Percentiles rank a stretch among this genome's conserved stretches.
Conservation (phyloP, 345 rosid genomes). For the Ceriops zippeliana region DNA sequence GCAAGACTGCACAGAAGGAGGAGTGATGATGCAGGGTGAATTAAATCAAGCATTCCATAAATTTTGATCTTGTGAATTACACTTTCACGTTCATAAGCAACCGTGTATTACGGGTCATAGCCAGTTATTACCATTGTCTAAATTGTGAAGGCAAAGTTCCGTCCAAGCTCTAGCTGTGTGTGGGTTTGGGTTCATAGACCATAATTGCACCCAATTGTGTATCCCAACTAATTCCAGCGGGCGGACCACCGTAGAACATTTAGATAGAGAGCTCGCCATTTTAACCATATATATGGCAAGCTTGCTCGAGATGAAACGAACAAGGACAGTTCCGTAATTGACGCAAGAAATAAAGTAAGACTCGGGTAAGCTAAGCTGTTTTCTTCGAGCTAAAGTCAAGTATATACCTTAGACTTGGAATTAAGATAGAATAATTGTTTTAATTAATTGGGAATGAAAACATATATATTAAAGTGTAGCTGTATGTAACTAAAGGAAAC, state of each 20-base stretch:
- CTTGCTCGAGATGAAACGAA: neutral
- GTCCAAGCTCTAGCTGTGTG: too few species aligned
- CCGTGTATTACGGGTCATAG: neutral
- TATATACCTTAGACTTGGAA: neutral
- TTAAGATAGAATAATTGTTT: neutral
- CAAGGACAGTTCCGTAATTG: neutral
- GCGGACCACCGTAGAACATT: neutral
- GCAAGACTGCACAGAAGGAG: constrained; percentile 45
- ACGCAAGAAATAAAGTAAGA: neutral
- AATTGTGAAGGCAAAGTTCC: neutral
- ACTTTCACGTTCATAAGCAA: too few species aligned
- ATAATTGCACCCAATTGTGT: neutral
- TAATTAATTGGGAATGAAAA: too few species aligned
- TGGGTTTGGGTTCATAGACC: too few species aligned
- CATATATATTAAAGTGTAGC: too few species aligned
- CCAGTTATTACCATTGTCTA: neutral
- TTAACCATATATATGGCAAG: neutral
- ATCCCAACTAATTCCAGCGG: neutral
- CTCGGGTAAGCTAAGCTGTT: neutral
- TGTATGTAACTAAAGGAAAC: constrained; percentile 15
- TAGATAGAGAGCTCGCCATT: neutral
- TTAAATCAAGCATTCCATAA: neutral
- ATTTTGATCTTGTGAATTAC: too few species aligned
- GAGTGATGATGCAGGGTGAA: neutral
- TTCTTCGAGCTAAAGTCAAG: neutral